Conservation (phyloP, 495 filamentous ascomycete species). For the Venustampulla echinocandica region DNA sequence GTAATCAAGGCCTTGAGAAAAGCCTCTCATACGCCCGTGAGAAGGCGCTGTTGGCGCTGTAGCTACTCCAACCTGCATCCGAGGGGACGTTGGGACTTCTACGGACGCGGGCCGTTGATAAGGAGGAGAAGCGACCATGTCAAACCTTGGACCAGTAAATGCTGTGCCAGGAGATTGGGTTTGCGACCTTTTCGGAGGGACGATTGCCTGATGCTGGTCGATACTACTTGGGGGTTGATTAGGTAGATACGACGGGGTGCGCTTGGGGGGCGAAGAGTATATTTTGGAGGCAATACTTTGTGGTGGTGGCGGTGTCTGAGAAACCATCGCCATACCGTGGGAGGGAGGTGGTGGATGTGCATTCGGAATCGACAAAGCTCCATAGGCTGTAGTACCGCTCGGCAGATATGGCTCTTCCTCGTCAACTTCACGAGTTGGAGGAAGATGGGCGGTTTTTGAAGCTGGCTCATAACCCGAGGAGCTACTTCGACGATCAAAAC, state of each 20-base stretch:
- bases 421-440: conserved; percentile 45
- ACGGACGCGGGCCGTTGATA: conserved; percentile 32
- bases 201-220: conserved; percentile 30
- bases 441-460: conserved; percentile 38
- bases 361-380: conserved; percentile 14
- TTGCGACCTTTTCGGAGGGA: conserved; percentile 56
- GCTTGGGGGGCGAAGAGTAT: conserved; percentile 45
- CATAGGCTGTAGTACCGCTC: conserved; percentile 18
- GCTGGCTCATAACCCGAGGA: conserved; percentile 38
- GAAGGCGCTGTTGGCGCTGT: conserved; percentile 20
- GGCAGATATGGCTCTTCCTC: conserved; percentile 32
- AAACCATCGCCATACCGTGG: conserved; percentile 19
- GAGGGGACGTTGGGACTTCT: conserved; percentile 17
- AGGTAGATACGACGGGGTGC: conserved; percentile 37
- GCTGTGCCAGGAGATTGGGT: conserved; percentile 70
- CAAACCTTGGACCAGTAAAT: conserved; percentile 20
- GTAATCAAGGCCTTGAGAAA: conserved; percentile 42
- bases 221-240: conserved; percentile 29
- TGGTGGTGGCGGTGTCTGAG: conserved; percentile 38
- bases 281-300: conserved; percentile 24
- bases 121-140: conserved; percentile 23
- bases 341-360: conserved; percentile 2
- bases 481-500: conserved; percentile 34
- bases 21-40: conserved; percentile 16
- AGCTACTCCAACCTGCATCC: conserved; percentile 1